phyloP scores from a whole-genome alignment of 768 basidiomycete genomes.

The Suillus alpinus region DNA sequence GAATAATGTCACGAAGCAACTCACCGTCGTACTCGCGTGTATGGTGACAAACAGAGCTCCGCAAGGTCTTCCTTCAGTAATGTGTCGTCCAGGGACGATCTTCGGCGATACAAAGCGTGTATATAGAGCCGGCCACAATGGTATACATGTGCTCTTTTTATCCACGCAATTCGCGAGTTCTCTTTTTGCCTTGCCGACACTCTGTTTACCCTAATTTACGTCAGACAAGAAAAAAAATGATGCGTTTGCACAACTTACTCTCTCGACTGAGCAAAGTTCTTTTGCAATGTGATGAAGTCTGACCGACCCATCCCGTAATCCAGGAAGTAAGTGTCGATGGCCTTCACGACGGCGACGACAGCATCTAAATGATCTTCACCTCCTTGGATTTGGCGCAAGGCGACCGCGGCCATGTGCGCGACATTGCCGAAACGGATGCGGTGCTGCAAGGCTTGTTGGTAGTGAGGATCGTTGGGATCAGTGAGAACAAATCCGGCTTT shows the following conservation, averaged over 20 bases:
- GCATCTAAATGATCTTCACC: constrained; percentile 88
- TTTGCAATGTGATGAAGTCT: constrained; percentile 63
- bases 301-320: constrained; percentile 63
- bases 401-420: constrained; percentile 62
- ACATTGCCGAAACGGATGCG: constrained; percentile 66
- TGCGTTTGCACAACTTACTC: constrained; percentile 18
- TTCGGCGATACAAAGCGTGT: constrained; percentile 70
- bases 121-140: constrained; percentile 75
- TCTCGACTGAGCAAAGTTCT: constrained; percentile 30
- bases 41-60: constrained; percentile 76
- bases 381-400: constrained; percentile 57
- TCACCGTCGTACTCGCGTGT: constrained; percentile 74
- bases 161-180: constrained; percentile 69
- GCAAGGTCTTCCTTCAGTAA: constrained; percentile 61
- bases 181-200: constrained; percentile 70
- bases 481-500: constrained; percentile 73
- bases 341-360: constrained; percentile 66
- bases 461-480: constrained; percentile 71
- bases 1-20: constrained; percentile 9
- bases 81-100: constrained; percentile 71
- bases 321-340: constrained; percentile 73
- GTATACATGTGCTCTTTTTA: constrained; percentile 78
- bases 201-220: constrained; percentile 51
- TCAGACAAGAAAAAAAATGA: neutral
- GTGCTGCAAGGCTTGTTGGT: constrained; percentile 57